Evolutionary conservation across 2,329 filamentous ascomycete genomes (phyloP).

Genomic region (Fusarium coffeatum): DNA sequence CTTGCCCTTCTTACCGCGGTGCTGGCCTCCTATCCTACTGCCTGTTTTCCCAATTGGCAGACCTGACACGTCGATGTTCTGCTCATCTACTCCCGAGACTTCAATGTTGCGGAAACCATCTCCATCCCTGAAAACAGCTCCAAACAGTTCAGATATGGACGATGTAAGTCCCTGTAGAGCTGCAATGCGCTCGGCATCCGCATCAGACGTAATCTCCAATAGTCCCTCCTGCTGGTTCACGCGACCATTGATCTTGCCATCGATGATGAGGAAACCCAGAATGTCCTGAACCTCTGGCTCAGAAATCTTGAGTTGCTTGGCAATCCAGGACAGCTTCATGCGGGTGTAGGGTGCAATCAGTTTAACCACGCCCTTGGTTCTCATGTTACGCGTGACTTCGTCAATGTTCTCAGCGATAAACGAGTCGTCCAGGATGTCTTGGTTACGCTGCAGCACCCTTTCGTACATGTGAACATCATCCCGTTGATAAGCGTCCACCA

Average conservation of each 20-base stretch:
- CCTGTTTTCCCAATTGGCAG: constrained; percentile 31
- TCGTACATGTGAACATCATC: constrained; percentile 96
- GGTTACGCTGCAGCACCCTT: constrained; percentile 85
- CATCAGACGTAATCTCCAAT: constrained; percentile 80
- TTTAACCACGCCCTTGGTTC: constrained; percentile 93
- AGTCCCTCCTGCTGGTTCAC: constrained; percentile 90
- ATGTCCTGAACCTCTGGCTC: constrained; percentile 93
- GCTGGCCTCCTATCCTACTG: constrained; percentile 10
- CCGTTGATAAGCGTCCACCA: constrained; percentile 95
- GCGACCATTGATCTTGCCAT: constrained; percentile 85
- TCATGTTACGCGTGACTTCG: constrained; percentile 97
- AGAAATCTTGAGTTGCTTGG: constrained; percentile 86
- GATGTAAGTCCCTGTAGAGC: constrained; percentile 79
- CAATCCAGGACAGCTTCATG: constrained; percentile 89
- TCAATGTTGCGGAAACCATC: constrained; percentile 70
- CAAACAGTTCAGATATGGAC: constrained; percentile 76
- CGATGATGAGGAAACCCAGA: constrained; percentile 91
- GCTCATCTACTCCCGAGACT: constrained; percentile 46
- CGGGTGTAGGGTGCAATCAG: constrained; percentile 94
- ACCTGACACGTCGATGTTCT: constrained; percentile 45
- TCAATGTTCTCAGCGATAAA: constrained; percentile 99
- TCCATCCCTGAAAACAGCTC: constrained; percentile 78
- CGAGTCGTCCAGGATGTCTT: constrained; percentile 87
- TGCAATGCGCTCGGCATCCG: constrained; percentile 78
- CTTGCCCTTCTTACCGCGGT: constrained; percentile 43